Evolutionary conservation across 1,284 basidiomycete genomes (phyloP).

Genomic region (Ustilago nuda): DNA sequence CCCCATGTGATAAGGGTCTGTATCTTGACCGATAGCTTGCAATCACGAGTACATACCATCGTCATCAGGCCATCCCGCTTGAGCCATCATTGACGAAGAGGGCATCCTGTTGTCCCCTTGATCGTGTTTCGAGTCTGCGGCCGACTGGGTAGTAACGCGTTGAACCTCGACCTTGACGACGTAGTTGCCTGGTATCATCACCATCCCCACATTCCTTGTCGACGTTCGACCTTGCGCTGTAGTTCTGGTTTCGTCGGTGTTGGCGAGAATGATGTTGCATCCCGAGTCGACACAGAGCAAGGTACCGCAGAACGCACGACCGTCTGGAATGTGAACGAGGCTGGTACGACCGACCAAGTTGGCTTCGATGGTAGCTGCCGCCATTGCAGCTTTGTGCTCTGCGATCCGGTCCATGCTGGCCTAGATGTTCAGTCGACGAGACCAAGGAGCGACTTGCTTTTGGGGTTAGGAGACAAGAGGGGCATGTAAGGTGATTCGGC

Average conservation of each 20-base stretch:
- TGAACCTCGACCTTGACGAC: constrained; percentile 50
- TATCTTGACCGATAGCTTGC: neutral
- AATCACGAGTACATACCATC: constrained; percentile 34
- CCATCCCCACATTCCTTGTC: constrained; percentile 57
- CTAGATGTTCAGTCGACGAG: neutral
- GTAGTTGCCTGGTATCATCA: constrained; percentile 56
- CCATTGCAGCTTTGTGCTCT: neutral
- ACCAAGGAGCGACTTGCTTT: no score
- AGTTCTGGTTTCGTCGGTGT: constrained; percentile 40
- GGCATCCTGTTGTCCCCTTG: neutral
- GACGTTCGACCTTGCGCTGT: constrained; percentile 17
- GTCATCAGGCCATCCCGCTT: constrained; percentile 40
- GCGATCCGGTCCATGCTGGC: constrained; percentile 4
- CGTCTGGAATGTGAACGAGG: constrained; percentile 55
- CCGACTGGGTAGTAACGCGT: constrained; percentile 7
- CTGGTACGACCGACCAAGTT: constrained; percentile 46
- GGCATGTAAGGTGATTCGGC: neutral
- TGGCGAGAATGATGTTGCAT: constrained; percentile 53
- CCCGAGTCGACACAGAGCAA: constrained; percentile 58
- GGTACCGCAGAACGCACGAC: constrained; percentile 56
- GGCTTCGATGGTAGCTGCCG: constrained; percentile 20
- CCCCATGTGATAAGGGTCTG: neutral
- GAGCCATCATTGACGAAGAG: constrained; percentile 10
- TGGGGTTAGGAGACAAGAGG: neutral
- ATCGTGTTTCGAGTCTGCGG: neutral